Evolutionary conservation across 2,329 filamentous ascomycete genomes (phyloP).

Genomic region (Pyrenochaeta sp.): DNA sequence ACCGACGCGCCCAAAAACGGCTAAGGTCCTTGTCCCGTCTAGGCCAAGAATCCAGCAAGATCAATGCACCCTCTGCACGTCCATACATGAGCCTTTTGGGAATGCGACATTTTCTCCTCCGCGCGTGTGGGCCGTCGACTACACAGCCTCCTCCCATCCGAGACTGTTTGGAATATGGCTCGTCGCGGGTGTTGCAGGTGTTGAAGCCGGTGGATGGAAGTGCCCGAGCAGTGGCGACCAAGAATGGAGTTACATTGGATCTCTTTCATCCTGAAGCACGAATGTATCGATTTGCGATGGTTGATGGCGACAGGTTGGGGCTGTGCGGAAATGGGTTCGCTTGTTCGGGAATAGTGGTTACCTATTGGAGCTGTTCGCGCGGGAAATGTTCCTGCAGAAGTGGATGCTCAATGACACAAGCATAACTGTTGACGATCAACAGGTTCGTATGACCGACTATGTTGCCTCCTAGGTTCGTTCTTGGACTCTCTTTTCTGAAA

Average conservation of each 20-base stretch:
- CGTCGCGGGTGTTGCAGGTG: background rate
- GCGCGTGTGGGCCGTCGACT: background rate
- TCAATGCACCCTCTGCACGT: background rate
- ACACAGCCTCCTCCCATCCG: slow-evolving; percentile 13
- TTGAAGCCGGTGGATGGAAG: background rate
- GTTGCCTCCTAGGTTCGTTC: background rate
- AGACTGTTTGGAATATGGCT: background rate
- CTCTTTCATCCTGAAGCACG: too few species aligned
- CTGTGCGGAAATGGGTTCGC: slow-evolving; percentile 12
- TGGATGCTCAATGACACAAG: too few species aligned
- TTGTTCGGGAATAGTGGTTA: background rate
- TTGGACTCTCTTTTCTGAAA: background rate
- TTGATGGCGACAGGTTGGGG: slow-evolving; percentile 14
- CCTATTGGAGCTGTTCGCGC: too few species aligned
- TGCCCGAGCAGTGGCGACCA: background rate
- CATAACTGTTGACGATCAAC: too few species aligned
- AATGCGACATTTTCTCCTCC: slow-evolving; percentile 7
- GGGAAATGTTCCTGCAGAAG: too few species aligned
- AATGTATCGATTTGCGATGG: background rate
- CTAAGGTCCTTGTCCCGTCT: too few species aligned
- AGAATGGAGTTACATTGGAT: background rate
- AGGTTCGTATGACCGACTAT: too few species aligned
- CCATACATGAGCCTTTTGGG: slow-evolving; percentile 3
- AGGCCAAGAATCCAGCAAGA: too few species aligned
- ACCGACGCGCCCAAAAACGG: background rate